phyloP scores from a whole-genome alignment of 345 rosid species.

The Draba incana region DNA sequence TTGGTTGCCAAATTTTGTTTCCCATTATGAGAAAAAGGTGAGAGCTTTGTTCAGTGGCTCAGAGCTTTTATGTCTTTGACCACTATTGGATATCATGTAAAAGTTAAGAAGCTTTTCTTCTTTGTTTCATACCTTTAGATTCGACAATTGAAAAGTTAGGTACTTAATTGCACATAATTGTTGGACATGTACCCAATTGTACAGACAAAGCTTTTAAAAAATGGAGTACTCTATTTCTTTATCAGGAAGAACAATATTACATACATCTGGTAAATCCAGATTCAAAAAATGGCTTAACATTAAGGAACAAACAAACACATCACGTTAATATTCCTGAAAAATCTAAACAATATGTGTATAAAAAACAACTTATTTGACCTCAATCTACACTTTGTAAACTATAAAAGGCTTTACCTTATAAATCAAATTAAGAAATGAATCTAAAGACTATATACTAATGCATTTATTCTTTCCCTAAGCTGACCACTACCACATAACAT shows the following conservation, averaged over 20 bases:
- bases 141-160: not conserved
- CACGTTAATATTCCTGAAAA: conserved; percentile 26
- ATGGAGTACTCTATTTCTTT: conserved; percentile 8
- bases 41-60: not conserved
- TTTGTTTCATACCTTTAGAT: conserved; percentile 1
- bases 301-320: conserved; percentile 29
- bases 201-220: not conserved
- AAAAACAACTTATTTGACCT: not conserved
- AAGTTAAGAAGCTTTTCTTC: not conserved
- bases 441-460: conserved; percentile 30
- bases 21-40: not conserved
- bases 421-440: not conserved
- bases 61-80: conserved; percentile 4
- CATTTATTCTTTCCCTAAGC: conserved; percentile 27
- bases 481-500: conserved; percentile 29
- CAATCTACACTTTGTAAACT: conserved; percentile 1
- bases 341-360: not conserved
- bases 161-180: not conserved
- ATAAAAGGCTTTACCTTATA: not conserved
- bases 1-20: too few relatives aligned
- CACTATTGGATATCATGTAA: not conserved
- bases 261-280: conserved; percentile 1
- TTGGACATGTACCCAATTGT: not conserved
- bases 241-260: not conserved
- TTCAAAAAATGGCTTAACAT: conserved; percentile 17